Conservation (phyloP, 208 protist genomes). For the Trypanosoma brucei region DNA sequence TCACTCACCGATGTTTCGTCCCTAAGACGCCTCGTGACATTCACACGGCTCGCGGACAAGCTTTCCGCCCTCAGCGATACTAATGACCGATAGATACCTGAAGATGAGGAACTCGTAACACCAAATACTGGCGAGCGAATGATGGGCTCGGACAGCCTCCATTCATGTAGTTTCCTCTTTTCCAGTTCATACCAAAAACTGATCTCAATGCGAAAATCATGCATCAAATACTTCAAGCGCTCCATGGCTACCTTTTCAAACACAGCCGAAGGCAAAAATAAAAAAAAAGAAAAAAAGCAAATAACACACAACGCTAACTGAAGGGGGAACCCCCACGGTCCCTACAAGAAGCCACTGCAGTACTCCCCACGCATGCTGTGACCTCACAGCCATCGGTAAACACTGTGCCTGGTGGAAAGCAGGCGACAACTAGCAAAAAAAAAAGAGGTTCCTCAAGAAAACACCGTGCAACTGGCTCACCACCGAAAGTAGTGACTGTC, state of each 20-base stretch:
- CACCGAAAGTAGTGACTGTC: background rate
- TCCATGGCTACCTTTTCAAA: background rate
- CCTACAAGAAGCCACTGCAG: too few species aligned
- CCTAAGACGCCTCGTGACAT: background rate
- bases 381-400: too few species aligned
- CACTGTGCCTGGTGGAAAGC: background rate
- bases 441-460: background rate
- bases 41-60: slow-evolving; percentile 3
- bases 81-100: background rate
- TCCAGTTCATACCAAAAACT: slow-evolving; percentile 61
- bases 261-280: too few species aligned
- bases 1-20: too few species aligned
- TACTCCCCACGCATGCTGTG: too few species aligned
- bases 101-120: too few species aligned
- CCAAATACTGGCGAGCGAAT: slow-evolving; percentile 12
- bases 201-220: slow-evolving; percentile 39
- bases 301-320: too few species aligned
- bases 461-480: background rate
- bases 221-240: slow-evolving; percentile 24
- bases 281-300: too few species aligned
- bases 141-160: slow-evolving; percentile 44
- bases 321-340: too few species aligned
- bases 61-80: slow-evolving; percentile 32
- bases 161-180: slow-evolving; percentile 42
- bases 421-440: background rate